Base-by-base conservation (phyloP, 2,329 filamentous ascomycete genomes). In the Fusarium udum region DNA sequence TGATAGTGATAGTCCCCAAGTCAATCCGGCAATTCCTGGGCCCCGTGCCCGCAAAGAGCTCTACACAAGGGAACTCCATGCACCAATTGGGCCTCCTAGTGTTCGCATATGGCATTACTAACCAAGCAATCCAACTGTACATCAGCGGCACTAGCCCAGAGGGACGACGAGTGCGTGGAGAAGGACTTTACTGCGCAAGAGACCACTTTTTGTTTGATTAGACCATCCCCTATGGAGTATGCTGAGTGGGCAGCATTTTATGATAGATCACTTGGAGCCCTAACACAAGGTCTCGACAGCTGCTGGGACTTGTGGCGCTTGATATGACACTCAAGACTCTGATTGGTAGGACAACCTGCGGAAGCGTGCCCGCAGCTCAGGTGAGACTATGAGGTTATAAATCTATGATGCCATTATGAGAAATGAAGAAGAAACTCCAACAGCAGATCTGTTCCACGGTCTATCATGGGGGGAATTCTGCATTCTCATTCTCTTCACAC, bases 171-270 rank as follows among this genome's bases (percentile, higher is more conserved):
- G 52, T 61, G 49, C 48, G 39, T 64, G 64, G 62, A 72, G 66
- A 66, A 64, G 34, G 24, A n/a, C 20, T 55, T 22, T 55, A 66
- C 53, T 57, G 55, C 59, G 55, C 51, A 61, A 57, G 64, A 65
- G 64, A 65, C 62, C 51, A 59, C 66, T 64, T 62, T 67, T 67
- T 74, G 71, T 76, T 65, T 78, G 76, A 77, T 76, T 77, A 78
- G 74, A 52, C 61, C 57, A 71, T 75, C 26, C 34, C 45, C 36
- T 43, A 45, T 48, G 40, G 46, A 69, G 58, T 39, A 49, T 39
- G 31, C 9, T 40, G 46, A 60, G 62, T 65, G 53, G 62, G 57
- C 37, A 68, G 45, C 43, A 67, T 36, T 51, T 51, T 71, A 60
- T 78, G 76, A 78, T 56, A 40, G 39, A 73, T 78, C 74, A 78